Base-by-base conservation (phyloP, 352 stramenopile genomes). In the Globisporangium emineosum region DNA sequence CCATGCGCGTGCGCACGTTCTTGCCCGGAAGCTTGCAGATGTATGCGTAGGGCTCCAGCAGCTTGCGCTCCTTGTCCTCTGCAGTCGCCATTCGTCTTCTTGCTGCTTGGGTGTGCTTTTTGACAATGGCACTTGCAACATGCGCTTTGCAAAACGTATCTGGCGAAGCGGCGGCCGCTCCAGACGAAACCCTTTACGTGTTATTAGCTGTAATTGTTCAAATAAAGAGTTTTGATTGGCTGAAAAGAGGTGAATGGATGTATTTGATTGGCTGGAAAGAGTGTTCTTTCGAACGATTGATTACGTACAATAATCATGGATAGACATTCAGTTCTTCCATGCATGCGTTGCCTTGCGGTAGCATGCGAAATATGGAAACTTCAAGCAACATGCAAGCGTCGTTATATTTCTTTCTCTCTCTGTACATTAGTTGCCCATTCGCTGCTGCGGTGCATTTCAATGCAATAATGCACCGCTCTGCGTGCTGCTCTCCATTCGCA, bases 31-130 rank as follows among this genome's bases (percentile, higher is more conserved):
- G 72, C 69, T 83, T 73, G 58, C 76, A 85, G 60, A 97, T 90
- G 71, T 97, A 97, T 32, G 76, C 70, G 66, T 93, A 97, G 15
- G 91, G 91, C 81, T 97, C 89, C 58, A 97, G 66, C 50, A 91
- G 67, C 64, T 86, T 83, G 32, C 65, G 71, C 64, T 89, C 73
- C 55, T 85, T 71, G 23, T 72, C 54, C 53, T 30, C 35, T 0
- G 37, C 40, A 70, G 59, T 33, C 47, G 47, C 47, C 27, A 76
- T 68, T 1, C 57, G 57, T 9, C 7, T 55, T 57, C 13, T 29
- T 19, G 29, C 60, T n/a, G 52, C 57, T 53, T 45, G 65, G 61
- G 69, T 40, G 50, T 30, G n/a, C 30, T 57, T 54, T 51, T 52
- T 54, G 47, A 54, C 13, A 54, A 54, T 25, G 47, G 33, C 27